A percentile compares a stretch with the other conserved stretches of the same genome.
Evolutionary conservation across 257 asterid species (phyloP).

Genomic region (Solanum ossicruentum): DNA sequence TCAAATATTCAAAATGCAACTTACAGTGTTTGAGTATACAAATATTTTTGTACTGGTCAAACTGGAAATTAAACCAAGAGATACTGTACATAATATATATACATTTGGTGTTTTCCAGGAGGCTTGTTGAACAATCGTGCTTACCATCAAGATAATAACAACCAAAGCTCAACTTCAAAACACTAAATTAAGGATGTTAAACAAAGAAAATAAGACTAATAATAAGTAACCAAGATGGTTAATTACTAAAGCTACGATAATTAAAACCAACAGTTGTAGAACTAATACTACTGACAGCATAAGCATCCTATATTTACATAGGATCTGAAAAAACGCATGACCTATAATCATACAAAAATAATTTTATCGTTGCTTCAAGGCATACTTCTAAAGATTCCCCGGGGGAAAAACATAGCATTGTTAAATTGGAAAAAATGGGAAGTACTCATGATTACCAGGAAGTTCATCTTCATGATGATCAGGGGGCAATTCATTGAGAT

Average conservation of each 20-base stretch:
- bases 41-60: neutral
- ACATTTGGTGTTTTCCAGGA: neutral
- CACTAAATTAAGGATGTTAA: constrained; percentile 2
- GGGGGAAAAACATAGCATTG: neutral
- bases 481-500: constrained; percentile 44
- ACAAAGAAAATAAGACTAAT: neutral
- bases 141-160: constrained; percentile 6
- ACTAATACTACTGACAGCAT: neutral
- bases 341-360: too few species aligned
- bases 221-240: constrained; percentile 3
- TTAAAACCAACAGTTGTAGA: neutral
- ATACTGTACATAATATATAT: neutral
- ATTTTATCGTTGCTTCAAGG: too few species aligned
- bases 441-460: neutral
- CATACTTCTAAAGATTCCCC: too few species aligned
- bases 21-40: neutral
- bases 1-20: neutral
- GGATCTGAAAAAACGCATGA: neutral
- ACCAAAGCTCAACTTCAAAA: neutral
- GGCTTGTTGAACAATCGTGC: constrained; percentile 8
- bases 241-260: neutral
- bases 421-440: neutral
- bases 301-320: neutral
- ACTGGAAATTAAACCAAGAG: neutral
- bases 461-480: constrained; percentile 7